These are phyloP conservation scores for Leptographium procerum DNA, from an alignment of 2,329 filamentous ascomycete genomes.

Conservation along the genomic window DNA sequence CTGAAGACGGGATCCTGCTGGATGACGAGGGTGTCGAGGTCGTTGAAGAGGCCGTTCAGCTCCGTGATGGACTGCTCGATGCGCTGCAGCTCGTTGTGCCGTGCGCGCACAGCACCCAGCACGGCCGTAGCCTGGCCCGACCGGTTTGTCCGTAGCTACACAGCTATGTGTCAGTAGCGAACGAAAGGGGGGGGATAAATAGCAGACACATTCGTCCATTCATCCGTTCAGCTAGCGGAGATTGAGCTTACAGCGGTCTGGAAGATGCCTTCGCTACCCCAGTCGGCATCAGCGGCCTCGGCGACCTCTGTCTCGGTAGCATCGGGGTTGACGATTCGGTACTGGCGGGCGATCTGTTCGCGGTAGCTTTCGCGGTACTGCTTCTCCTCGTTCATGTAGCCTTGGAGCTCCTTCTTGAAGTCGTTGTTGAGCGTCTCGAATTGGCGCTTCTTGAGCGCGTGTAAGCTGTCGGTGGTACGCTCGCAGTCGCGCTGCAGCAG, in stretches of 20 bases:
- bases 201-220: not conserved
- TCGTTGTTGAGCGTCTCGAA: slow-evolving; percentile 57
- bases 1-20: slow-evolving; percentile 56
- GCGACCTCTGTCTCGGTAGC: slow-evolving; percentile 63
- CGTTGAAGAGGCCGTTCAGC: slow-evolving; percentile 58
- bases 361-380: slow-evolving; percentile 60
- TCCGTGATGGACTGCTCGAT: slow-evolving; percentile 68
- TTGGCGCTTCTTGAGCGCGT: slow-evolving; percentile 58
- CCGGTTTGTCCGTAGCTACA: slow-evolving; percentile 62
- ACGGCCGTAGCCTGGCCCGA: slow-evolving; percentile 61
- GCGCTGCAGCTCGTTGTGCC: slow-evolving; percentile 71
- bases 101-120: slow-evolving; percentile 67
- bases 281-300: slow-evolving; percentile 57
- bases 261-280: slow-evolving; percentile 72
- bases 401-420: slow-evolving; percentile 60
- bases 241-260: slow-evolving; percentile 60
- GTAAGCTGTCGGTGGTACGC: slow-evolving; percentile 48
- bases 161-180: not conserved
- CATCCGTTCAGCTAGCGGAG: no score
- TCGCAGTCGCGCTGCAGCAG: slow-evolving; percentile 59
- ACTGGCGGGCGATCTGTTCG: slow-evolving; percentile 70
- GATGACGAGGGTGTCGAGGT: slow-evolving; percentile 64
- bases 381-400: slow-evolving; percentile 60
- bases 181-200: not conserved
- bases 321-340: slow-evolving; percentile 70